Conservation (phyloP, 352 stramenopile genomes). For the Pythium guiyangense region DNA sequence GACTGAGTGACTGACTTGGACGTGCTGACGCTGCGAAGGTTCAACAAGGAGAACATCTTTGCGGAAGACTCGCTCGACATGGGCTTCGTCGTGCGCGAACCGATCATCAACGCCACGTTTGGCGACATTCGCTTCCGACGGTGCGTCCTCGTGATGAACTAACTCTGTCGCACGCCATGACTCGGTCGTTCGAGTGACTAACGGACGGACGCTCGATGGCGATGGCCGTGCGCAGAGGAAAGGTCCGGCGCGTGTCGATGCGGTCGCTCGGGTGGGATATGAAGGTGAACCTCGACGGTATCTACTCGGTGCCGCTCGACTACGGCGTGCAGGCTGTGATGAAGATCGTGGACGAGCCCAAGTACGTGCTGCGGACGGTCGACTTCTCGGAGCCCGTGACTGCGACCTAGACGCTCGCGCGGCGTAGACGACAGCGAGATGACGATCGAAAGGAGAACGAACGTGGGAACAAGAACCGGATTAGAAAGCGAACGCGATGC, state of each 20-base stretch:
- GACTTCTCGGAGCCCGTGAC: constrained; percentile 40
- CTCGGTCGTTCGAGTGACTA: no score
- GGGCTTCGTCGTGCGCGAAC: constrained; percentile 83
- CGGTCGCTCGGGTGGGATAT: constrained; percentile 88
- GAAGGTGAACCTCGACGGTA: constrained; percentile 86
- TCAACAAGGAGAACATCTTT: constrained; percentile 87
- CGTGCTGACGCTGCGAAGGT: no score
- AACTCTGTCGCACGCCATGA: no score
- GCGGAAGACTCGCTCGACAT: constrained; percentile 80
- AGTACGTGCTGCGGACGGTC: constrained; percentile 83
- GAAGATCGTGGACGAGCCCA: constrained; percentile 85
- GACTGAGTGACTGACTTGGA: no score
- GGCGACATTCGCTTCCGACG: constrained; percentile 86
- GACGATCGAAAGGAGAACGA: no score
- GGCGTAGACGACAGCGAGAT: neutral
- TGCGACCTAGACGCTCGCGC: neutral
- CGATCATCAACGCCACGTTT: constrained; percentile 89
- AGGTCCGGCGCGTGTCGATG: constrained; percentile 82
- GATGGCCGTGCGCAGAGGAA: constrained; percentile 46
- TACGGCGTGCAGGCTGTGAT: constrained; percentile 89
- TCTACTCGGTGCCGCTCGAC: constrained; percentile 85
- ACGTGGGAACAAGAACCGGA: neutral
- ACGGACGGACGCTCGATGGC: no score
- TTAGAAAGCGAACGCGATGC: neutral
- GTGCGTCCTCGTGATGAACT: no score